Percentiles rank a stretch among this genome's conserved stretches.
Conservation (phyloP, 805 yeast species). For the Starmerella vitae region DNA sequence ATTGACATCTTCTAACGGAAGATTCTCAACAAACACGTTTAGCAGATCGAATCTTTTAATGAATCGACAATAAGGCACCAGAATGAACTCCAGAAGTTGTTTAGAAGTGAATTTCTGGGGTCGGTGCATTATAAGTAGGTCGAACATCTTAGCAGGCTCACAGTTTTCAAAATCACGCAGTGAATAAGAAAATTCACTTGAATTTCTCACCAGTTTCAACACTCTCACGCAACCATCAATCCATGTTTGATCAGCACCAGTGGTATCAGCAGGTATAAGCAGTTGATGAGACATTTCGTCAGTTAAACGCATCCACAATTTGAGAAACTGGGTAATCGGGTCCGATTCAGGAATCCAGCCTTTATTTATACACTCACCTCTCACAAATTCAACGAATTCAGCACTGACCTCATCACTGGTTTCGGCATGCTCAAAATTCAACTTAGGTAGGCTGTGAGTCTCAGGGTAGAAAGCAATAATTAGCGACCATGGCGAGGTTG, state of each 20-base stretch:
- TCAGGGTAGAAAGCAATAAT: conserved; percentile 25
- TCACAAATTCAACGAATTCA: conserved; percentile 10
- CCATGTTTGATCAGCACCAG: conserved; percentile 21
- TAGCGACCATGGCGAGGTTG: conserved; percentile 24
- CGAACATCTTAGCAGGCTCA: conserved; percentile 11
- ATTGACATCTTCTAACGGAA: conserved; percentile 13
- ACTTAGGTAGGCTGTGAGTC: conserved; percentile 14
- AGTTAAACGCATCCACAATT: conserved; percentile 21
- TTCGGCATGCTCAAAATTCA: conserved; percentile 4
- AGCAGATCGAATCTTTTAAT: conserved; percentile 14
- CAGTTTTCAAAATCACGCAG: conserved; percentile 18
- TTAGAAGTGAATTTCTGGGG: conserved; percentile 18
- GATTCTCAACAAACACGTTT: conserved; percentile 12
- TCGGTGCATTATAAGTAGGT: conserved; percentile 12
- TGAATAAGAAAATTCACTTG: not conserved
- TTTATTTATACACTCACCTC: conserved; percentile 5
- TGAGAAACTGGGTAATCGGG: conserved; percentile 20
- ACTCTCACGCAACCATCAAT: conserved; percentile 24
- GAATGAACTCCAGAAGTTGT: conserved; percentile 17
- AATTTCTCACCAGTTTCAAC: conserved; percentile 18
- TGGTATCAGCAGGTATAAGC: conserved; percentile 12
- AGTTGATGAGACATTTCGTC: conserved; percentile 21
- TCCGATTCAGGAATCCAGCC: conserved; percentile 19
- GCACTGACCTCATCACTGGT: conserved; percentile 5
- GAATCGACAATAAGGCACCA: conserved; percentile 24